Percentiles rank a stretch among this genome's conserved stretches.
Evolutionary conservation across 805 yeast species (phyloP).

Genomic region (Blastobotrys muscicola): DNA sequence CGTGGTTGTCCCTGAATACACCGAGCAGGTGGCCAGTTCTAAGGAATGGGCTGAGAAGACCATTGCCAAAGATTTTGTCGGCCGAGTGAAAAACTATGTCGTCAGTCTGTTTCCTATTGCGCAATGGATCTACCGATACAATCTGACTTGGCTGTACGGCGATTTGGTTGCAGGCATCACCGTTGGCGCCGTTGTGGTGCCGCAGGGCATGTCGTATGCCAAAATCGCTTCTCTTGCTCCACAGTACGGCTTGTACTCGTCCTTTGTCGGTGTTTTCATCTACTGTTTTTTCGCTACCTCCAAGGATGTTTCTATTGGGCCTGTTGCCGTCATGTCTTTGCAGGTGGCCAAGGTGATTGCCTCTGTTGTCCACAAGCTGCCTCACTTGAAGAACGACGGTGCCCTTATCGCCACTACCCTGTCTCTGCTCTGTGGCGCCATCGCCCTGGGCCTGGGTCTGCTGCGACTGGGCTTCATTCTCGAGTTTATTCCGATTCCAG

Average conservation of each 20-base stretch:
- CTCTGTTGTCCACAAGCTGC: constrained; percentile 45
- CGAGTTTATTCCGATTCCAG: constrained; percentile 83
- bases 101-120: constrained; percentile 67
- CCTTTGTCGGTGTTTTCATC: constrained; percentile 81
- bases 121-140: constrained; percentile 81
- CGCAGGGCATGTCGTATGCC: constrained; percentile 95
- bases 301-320: constrained; percentile 92
- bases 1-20: no score
- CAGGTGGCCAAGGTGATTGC: constrained; percentile 74
- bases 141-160: constrained; percentile 64
- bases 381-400: constrained; percentile 34
- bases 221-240: constrained; percentile 71
- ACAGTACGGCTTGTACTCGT: constrained; percentile 83
- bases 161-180: constrained; percentile 90
- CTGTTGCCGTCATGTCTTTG: constrained; percentile 91
- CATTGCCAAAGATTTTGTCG: constrained; percentile 3
- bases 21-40: no score
- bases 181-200: constrained; percentile 87
- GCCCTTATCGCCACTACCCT: constrained; percentile 74
- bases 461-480: constrained; percentile 79
- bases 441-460: constrained; percentile 74
- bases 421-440: constrained; percentile 75
- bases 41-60: no score
- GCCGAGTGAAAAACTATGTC: constrained; percentile 38
- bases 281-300: constrained; percentile 91